Base-by-base conservation (phyloP, 371 early-diverging fungal species). In the Catenaria anguillulae region DNA sequence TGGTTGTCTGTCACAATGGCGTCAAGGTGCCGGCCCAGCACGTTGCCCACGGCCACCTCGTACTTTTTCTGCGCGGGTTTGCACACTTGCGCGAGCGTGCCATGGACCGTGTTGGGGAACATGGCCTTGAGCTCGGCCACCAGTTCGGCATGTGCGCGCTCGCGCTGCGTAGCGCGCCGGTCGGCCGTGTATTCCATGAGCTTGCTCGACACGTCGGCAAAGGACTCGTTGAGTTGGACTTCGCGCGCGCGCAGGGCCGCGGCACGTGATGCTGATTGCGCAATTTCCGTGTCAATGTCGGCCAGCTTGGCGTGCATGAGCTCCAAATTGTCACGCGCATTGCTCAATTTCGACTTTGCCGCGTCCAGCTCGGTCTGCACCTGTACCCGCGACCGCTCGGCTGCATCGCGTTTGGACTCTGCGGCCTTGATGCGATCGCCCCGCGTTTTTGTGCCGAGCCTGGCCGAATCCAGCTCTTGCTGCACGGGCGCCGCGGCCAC, bases 61-160 rank as follows among this genome's bases (percentile, higher is more conserved):
- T 93, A 97, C 70, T 90, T 92, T 55, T 92, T 77, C 70, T 97
- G 93, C 19, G 82, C 90, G 2, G 98, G 97, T 64, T 82, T 80
- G 73, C 93, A 89, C 35, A 98, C 76, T 71, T 98, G 96, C 1
- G 82, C 65, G 33, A 99, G 66, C 37, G 90, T 82, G 4, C 99
- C 99, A 69, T 89, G 82, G 3, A 99, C 96, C n/a, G n/a, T n/a
- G 34, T 92, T 87, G 2, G 84, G 79, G 67, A 87, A 94, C 24
- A 91, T 77, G 4, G 87, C 82, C 71, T 90, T 88, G 74, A 97
- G 76, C 6, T 83, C 78, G 17, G 80, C 78, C 48, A 98, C 67
- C 60, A 80, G 83, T 61, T 91, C 88, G 52, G 79, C 81, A 43
- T 90, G 75, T 68, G 73, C 79, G 24, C 77, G 72, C 56, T 89